Evolutionary conservation across 495 filamentous ascomycete genomes (phyloP).

Genomic region (Neurospora sp.): DNA sequence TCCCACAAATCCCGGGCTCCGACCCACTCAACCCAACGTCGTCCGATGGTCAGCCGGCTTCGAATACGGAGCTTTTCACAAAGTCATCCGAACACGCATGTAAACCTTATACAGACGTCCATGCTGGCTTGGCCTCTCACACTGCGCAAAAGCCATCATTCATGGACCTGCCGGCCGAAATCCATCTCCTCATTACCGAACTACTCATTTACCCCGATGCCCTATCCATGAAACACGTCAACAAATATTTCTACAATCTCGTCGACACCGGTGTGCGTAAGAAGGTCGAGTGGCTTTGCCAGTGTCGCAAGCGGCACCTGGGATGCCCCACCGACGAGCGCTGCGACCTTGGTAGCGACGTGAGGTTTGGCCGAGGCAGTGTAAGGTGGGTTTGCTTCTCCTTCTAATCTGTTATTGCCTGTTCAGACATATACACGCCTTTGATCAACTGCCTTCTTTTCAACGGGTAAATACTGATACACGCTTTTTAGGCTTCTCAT

Average conservation of each 20-base stretch:
- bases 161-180: conserved; percentile 46
- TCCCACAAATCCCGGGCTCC: neutral
- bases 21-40: neutral
- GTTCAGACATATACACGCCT: too few species aligned
- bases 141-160: neutral
- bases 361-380: conserved; percentile 42
- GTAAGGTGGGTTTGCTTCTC: conserved; percentile 27
- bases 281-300: conserved; percentile 58
- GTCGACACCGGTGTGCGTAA: conserved; percentile 56
- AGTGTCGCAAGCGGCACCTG: conserved; percentile 41
- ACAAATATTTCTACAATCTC: conserved; percentile 49
- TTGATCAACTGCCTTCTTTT: neutral
- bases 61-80: neutral
- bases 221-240: conserved; percentile 51
- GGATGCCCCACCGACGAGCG: conserved; percentile 39
- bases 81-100: neutral
- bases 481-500: conserved; percentile 32
- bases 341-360: conserved; percentile 43
- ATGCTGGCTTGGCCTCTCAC: neutral
- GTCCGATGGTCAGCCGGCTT: neutral
- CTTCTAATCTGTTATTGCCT: too few species aligned
- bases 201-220: conserved; percentile 50
- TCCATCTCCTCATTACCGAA: conserved; percentile 44
- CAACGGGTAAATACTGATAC: neutral
- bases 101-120: neutral